These are phyloP conservation scores for Agroathelia rolfsii DNA, from an alignment of 1,284 basidiomycete species.

Conservation along the genomic window DNA sequence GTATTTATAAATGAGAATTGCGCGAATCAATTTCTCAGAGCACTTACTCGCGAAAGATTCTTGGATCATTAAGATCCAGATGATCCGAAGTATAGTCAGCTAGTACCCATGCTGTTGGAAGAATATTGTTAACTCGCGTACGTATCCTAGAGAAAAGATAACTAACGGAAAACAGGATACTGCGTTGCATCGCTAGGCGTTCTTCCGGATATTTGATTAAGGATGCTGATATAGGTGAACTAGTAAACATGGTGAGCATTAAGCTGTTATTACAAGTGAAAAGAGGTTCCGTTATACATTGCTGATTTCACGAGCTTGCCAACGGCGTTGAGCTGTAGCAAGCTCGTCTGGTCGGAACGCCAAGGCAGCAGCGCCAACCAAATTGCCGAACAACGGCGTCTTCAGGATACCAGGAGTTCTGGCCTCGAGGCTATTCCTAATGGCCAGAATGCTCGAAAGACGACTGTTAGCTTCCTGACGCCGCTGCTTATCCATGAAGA, in stretches of 20 bases:
- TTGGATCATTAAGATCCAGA: slow-evolving; percentile 59
- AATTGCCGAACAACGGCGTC: slow-evolving; percentile 45
- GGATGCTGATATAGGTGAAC: slow-evolving; percentile 81
- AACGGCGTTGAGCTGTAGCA: slow-evolving; percentile 61
- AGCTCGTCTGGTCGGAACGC: slow-evolving; percentile 46
- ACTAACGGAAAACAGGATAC: slow-evolving; percentile 87
- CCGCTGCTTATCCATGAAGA: slow-evolving; percentile 64
- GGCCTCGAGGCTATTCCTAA: slow-evolving; percentile 27
- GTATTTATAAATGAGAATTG: too few species aligned
- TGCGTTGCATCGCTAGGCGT: slow-evolving; percentile 92
- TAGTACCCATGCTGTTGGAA: slow-evolving; percentile 68
- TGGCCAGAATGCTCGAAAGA: slow-evolving; percentile 37
- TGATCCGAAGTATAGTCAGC: slow-evolving; percentile 74
- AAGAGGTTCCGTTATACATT: slow-evolving; percentile 65
- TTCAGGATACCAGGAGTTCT: slow-evolving; percentile 35
- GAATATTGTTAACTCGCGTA: too few species aligned
- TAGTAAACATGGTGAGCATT: slow-evolving; percentile 21
- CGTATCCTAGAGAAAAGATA: too few species aligned
- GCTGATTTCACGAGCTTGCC: slow-evolving; percentile 84
- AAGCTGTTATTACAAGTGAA: slow-evolving; percentile 1
- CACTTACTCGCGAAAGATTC: slow-evolving; percentile 71
- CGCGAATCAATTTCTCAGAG: too few species aligned
- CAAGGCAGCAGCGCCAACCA: slow-evolving; percentile 38
- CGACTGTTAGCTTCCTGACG: slow-evolving; percentile 57
- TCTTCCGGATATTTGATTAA: slow-evolving; percentile 86